Evolutionary conservation across 495 filamentous ascomycete genomes (phyloP), one percentile per base, ranked within the genome.

Genomic region (Hypoxylon fragiforme): DNA sequence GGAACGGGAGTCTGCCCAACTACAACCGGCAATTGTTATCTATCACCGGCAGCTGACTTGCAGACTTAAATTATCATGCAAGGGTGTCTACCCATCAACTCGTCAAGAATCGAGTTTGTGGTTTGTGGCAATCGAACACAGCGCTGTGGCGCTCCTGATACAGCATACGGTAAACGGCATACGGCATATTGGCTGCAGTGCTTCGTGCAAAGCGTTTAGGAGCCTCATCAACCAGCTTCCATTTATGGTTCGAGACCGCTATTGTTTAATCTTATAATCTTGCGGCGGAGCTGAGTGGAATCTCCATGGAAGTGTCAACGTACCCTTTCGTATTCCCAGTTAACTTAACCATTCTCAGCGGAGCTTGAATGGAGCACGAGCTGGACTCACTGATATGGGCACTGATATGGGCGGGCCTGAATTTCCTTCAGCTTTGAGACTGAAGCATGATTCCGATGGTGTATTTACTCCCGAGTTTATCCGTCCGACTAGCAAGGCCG

Each of bases 21-120:
- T 61, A 36, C 44, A 39, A 53, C 58, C 58, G 58, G 58, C 58
- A 62, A 53, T 62, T 62, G 58, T 62, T 56, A 57, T 62, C 52
- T 57, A 48, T 56, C 52, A 53, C 52, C 58, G 58, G 58, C 52
- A 62, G 47, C 58, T 62, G 55, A 53, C 21, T 57, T 22, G 58
- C 48, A 57, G 46, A 62, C 58, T 57, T 57, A 61, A 53, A 36
- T 57, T 62, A 45, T 53, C 47, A 62, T 57, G 58, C 52, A 56
- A 57, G 58, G 58, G 44, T 53, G 44, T 47, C 37, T 53, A 44
- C 44, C 39, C 16, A 14, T 50, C 50, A 20, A 44, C 50, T 52
- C 47, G 19, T 40, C 45, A 35, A 19, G 16, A 30, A 6, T 31
- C 24, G 31, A 39, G 20, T 28, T 28, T 4, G 9, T 20, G 19